These are phyloP conservation scores for Dysphania ambrosioides DNA, from an alignment of 148 eudicot genomes.

Conservation along the genomic window DNA sequence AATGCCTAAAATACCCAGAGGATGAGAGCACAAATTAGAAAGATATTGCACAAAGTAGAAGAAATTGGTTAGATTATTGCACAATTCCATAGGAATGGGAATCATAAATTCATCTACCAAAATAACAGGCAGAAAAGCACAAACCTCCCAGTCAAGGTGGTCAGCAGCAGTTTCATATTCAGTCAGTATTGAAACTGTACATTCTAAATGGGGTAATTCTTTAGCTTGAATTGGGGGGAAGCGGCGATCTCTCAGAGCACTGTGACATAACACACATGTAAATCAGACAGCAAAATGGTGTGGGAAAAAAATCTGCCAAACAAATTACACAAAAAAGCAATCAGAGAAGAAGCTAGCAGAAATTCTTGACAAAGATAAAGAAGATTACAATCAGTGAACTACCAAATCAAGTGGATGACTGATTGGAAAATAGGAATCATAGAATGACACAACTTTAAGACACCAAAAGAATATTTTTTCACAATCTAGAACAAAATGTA, in stretches of 20 bases:
- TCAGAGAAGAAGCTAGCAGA: too few species aligned
- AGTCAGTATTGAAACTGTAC: slow-evolving; percentile 89
- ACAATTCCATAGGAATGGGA: not conserved
- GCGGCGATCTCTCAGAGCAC: slow-evolving; percentile 90
- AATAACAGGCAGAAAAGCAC: slow-evolving; percentile 26
- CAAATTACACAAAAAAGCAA: too few species aligned
- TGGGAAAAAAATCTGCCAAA: too few species aligned
- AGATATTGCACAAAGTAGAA: too few species aligned
- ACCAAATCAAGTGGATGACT: too few species aligned
- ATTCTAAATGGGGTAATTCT: slow-evolving; percentile 87
- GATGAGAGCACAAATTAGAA: not conserved
- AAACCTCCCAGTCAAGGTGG: slow-evolving; percentile 99
- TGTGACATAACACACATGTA: slow-evolving; percentile 38
- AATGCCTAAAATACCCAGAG: not conserved
- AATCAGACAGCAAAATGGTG: slow-evolving; percentile 10
- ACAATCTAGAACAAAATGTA: too few species aligned
- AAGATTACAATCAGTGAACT: too few species aligned
- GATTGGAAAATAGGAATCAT: too few species aligned
- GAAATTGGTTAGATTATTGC: not conserved
- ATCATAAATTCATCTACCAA: not conserved
- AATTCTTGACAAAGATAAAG: too few species aligned
- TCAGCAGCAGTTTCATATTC: slow-evolving; percentile 65
- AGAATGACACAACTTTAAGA: too few species aligned
- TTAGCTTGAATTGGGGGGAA: slow-evolving; percentile 88
- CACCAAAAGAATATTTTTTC: too few species aligned